phyloP scores from a whole-genome alignment of 225 moss, liverwort and hornwort genomes.

The Asterella californica region DNA sequence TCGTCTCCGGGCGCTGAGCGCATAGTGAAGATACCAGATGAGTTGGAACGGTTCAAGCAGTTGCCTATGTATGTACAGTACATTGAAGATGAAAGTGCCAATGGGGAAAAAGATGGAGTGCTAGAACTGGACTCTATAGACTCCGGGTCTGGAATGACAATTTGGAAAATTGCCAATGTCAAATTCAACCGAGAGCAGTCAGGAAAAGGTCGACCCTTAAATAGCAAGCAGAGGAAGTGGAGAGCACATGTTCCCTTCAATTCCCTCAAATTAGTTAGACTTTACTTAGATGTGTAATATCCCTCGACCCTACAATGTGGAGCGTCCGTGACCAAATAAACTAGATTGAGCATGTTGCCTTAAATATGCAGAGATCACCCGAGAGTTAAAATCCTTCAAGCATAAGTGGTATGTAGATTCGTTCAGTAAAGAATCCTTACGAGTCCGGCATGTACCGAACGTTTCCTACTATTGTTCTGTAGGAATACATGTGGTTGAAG shows the following conservation, averaged over 20 bases:
- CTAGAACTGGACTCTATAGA: slow-evolving; percentile 69
- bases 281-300: slow-evolving; percentile 67
- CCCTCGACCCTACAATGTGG: neutral
- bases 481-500: no score
- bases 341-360: no score
- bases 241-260: slow-evolving; percentile 59
- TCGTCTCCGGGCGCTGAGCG: slow-evolving; percentile 98
- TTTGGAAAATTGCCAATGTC: slow-evolving; percentile 91
- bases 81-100: slow-evolving; percentile 33
- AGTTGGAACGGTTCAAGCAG: slow-evolving; percentile 82
- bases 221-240: slow-evolving; percentile 84
- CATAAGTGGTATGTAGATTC: no score
- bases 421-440: no score
- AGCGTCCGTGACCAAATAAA: no score
- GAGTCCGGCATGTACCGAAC: no score
- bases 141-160: slow-evolving; percentile 50
- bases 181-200: slow-evolving; percentile 69
- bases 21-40: slow-evolving; percentile 69
- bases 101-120: slow-evolving; percentile 63
- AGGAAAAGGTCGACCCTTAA: slow-evolving; percentile 80
- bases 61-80: slow-evolving; percentile 94
- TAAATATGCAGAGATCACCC: no score
- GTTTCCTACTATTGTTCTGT: no score
- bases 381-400: no score
- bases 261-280: slow-evolving; percentile 64